Evolutionary conservation across 352 stramenopile genomes (phyloP).

Genomic region (Peronospora destructor): DNA sequence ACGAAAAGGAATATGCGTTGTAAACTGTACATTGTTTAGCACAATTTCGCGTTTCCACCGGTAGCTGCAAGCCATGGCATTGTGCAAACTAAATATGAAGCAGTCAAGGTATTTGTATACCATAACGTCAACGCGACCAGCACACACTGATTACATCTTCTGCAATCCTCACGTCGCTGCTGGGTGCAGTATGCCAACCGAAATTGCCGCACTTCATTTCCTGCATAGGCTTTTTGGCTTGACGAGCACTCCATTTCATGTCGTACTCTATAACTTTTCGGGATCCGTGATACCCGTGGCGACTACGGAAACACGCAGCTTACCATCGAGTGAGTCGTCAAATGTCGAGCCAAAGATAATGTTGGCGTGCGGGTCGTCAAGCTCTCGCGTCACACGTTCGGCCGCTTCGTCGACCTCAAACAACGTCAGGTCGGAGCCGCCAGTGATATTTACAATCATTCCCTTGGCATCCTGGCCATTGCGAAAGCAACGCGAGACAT

Average conservation of each 20-base stretch:
- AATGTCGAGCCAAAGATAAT: conserved; percentile 87
- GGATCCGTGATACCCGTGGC: conserved; percentile 80
- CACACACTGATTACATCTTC: conserved; percentile 6
- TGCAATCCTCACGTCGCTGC: conserved; percentile 1
- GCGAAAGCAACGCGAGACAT: conserved; percentile 1
- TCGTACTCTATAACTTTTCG: conserved; percentile 58
- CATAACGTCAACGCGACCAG: conserved; percentile 24
- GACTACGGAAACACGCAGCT: conserved; percentile 81
- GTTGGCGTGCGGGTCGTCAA: conserved; percentile 82
- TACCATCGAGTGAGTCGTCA: conserved; percentile 71
- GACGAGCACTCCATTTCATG: conserved; percentile 1
- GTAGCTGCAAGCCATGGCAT: conserved; percentile 25
- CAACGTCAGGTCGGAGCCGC: conserved; percentile 89
- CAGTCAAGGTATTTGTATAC: conserved; percentile 16
- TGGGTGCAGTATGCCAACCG: conserved; percentile 3
- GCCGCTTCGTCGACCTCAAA: conserved; percentile 87
- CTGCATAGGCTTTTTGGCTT: conserved; percentile 1
- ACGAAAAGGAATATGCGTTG: conserved; percentile 39
- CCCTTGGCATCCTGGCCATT: conserved; percentile 76
- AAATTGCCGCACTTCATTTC: conserved; percentile 5
- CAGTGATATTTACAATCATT: conserved; percentile 94
- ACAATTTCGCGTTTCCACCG: conserved; percentile 28
- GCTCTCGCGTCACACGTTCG: conserved; percentile 79
- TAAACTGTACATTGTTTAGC: conserved; percentile 18
- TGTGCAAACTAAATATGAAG: conserved; percentile 38